Evolutionary conservation across 129 eudicot genomes (phyloP).

Genomic region (Rutidosis leptorrhynchoides): DNA sequence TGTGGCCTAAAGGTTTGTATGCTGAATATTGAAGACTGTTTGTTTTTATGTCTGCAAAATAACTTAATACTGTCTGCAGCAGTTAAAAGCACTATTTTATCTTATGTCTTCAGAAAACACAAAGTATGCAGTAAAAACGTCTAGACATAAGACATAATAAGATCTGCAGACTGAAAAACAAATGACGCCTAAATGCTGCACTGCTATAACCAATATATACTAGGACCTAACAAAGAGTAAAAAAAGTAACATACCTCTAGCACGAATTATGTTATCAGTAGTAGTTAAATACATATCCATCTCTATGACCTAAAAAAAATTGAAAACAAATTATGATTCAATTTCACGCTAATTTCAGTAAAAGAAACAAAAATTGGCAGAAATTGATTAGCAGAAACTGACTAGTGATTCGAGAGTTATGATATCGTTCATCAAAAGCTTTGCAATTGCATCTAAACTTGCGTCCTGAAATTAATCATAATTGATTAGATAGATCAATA

Average conservation of each 20-base stretch:
- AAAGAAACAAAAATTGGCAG: background rate
- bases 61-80: no score
- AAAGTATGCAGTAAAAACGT: no score
- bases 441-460: constrained; percentile 65
- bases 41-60: no score
- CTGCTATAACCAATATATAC: background rate
- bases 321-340: background rate
- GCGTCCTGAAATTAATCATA: constrained; percentile 50
- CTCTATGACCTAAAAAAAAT: constrained; percentile 57
- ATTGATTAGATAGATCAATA: background rate
- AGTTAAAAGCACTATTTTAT: no score
- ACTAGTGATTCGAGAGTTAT: constrained; percentile 66
- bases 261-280: constrained; percentile 69
- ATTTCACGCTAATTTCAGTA: background rate
- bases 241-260: constrained; percentile 55
- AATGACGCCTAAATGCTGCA: background rate
- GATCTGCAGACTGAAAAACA: no score
- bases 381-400: constrained; percentile 13
- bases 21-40: no score
- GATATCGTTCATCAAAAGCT: constrained; percentile 51
- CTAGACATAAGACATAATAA: no score
- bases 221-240: background rate
- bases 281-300: constrained; percentile 94
- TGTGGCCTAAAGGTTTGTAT: no score
- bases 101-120: no score